Evolutionary conservation across 805 yeast genomes (phyloP).

Genomic region (Myxozyma neglecta): DNA sequence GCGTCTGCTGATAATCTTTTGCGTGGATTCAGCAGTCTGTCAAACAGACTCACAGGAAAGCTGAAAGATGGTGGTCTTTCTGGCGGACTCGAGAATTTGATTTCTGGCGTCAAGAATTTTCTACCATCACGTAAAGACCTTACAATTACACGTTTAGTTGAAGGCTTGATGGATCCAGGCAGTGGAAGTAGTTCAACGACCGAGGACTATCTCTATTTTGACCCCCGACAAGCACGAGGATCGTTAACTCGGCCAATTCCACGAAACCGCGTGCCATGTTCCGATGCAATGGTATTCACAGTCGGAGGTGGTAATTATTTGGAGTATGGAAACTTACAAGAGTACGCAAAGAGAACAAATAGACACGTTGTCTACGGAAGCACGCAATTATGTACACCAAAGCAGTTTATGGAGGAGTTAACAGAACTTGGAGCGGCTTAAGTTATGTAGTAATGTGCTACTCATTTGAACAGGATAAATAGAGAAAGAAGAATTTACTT

Average conservation of each 20-base stretch:
- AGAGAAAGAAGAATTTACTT: neutral
- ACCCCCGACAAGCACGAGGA: constrained; percentile 84
- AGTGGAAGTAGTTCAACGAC: constrained; percentile 51
- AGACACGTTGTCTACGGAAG: constrained; percentile 82
- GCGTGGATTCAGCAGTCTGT: constrained; percentile 64
- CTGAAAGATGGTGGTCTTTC: constrained; percentile 79
- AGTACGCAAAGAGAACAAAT: constrained; percentile 34
- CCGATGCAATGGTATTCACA: constrained; percentile 80
- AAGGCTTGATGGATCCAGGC: constrained; percentile 82
- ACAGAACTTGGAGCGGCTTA: constrained; percentile 42
- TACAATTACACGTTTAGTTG: constrained; percentile 88
- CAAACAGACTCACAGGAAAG: constrained; percentile 70
- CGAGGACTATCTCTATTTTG: constrained; percentile 87
- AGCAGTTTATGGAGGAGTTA: constrained; percentile 67
- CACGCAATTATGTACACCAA: constrained; percentile 71
- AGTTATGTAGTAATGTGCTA: neutral
- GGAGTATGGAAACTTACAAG: constrained; percentile 87
- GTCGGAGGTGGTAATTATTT: constrained; percentile 96
- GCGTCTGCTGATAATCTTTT: constrained; percentile 41
- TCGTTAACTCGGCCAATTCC: constrained; percentile 81
- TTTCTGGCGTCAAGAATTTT: constrained; percentile 81
- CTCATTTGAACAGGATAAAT: neutral
- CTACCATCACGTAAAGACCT: constrained; percentile 85
- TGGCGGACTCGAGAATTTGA: constrained; percentile 86
- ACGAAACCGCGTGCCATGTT: constrained; percentile 48